These are phyloP conservation scores for Dactylis glomerata DNA, from an alignment of 176 grass and related monocot species.

Conservation along the genomic window DNA sequence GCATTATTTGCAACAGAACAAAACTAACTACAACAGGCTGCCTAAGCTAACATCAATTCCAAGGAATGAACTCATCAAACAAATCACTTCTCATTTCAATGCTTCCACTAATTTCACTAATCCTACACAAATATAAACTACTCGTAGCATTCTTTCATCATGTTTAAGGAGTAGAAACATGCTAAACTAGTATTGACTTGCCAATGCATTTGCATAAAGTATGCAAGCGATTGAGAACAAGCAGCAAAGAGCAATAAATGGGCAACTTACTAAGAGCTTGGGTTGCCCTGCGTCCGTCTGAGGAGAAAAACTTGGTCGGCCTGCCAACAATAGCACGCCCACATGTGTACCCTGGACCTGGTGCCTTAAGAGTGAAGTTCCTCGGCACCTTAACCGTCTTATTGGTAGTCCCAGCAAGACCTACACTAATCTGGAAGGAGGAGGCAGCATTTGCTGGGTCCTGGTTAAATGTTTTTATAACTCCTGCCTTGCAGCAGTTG, in stretches of 20 bases:
- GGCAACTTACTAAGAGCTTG: slow-evolving; percentile 73
- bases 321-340: slow-evolving; percentile 51
- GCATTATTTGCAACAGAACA: not conserved
- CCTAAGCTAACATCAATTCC: not conserved
- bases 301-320: slow-evolving; percentile 47
- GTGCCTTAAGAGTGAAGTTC: slow-evolving; percentile 77
- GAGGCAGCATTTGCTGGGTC: slow-evolving; percentile 61
- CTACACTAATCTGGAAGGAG: slow-evolving; percentile 81
- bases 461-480: slow-evolving; percentile 61
- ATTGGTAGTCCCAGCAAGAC: slow-evolving; percentile 70
- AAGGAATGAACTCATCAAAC: slow-evolving; percentile 11
- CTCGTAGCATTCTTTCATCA: not conserved
- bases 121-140: slow-evolving; percentile 4
- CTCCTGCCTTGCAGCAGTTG: slow-evolving; percentile 82
- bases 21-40: not conserved
- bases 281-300: slow-evolving; percentile 67
- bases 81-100: not conserved
- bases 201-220: slow-evolving; percentile 23
- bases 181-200: slow-evolving; percentile 3
- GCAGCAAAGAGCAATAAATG: slow-evolving; percentile 20
- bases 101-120: slow-evolving; percentile 1
- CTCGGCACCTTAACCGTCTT: slow-evolving; percentile 69
- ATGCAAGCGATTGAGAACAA: slow-evolving; percentile 9
- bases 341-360: slow-evolving; percentile 84
- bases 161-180: slow-evolving; percentile 11